Evolutionary conservation across 805 yeast species (phyloP).

Genomic region (Nakazawaea anatomiae): DNA sequence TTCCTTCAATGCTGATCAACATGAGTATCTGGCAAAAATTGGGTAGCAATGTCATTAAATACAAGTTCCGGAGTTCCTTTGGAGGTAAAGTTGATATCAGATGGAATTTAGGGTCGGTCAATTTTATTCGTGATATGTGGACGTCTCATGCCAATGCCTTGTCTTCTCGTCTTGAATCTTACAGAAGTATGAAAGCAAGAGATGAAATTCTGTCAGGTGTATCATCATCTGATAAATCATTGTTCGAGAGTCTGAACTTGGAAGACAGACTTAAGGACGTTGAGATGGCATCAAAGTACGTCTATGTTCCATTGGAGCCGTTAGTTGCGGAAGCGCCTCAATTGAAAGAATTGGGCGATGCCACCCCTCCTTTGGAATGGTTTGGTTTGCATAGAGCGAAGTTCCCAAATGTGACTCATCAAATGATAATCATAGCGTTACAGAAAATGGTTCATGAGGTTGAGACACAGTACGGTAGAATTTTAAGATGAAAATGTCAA

Average conservation of each 20-base stretch:
- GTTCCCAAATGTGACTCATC: slow-evolving; percentile 85
- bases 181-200: slow-evolving; percentile 20
- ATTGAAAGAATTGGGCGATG: slow-evolving; percentile 86
- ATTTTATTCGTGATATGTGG: slow-evolving; percentile 90
- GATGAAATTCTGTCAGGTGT: slow-evolving; percentile 19
- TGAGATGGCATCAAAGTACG: slow-evolving; percentile 39
- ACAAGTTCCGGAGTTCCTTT: slow-evolving; percentile 63
- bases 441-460: slow-evolving; percentile 72
- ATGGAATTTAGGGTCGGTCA: slow-evolving; percentile 92
- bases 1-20: slow-evolving; percentile 68
- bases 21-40: slow-evolving; percentile 72
- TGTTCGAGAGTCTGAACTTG: slow-evolving; percentile 27
- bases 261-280: slow-evolving; percentile 41
- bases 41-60: slow-evolving; percentile 52
- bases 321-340: slow-evolving; percentile 89
- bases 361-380: slow-evolving; percentile 98
- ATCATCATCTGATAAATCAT: slow-evolving; percentile 25
- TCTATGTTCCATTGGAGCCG: slow-evolving; percentile 59
- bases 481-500: slow-evolving; percentile 27
- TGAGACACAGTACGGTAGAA: slow-evolving; percentile 44
- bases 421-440: slow-evolving; percentile 63
- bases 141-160: slow-evolving; percentile 75
- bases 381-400: slow-evolving; percentile 86
- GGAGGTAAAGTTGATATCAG: slow-evolving; percentile 87
- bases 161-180: slow-evolving; percentile 47